Percentiles rank a stretch among this genome's conserved stretches.
Conservation (phyloP, 345 rosid genomes). For the Gossypium herbaceum region DNA sequence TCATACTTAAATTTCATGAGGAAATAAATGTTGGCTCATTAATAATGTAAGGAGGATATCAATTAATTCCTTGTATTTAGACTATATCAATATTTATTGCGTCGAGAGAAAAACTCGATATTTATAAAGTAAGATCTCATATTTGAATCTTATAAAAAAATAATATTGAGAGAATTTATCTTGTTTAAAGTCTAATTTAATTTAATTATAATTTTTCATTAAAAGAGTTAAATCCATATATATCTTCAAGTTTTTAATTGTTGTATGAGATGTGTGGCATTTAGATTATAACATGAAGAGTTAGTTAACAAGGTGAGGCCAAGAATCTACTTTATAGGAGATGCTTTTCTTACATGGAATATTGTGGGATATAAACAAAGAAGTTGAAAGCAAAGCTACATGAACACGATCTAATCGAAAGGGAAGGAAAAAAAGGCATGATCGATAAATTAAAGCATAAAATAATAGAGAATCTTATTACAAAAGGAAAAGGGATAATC, state of each 20-base stretch:
- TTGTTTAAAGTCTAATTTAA: too few relatives aligned
- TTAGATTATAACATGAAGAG: neutral
- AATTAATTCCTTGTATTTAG: neutral
- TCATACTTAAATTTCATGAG: neutral
- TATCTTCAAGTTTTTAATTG: neutral
- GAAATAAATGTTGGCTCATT: neutral
- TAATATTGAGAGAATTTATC: too few relatives aligned
- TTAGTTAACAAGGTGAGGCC: neutral
- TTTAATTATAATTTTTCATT: too few relatives aligned
- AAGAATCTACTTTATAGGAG: slow-evolving; percentile 7
- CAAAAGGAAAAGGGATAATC: slow-evolving; percentile 20
- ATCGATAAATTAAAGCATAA: neutral
- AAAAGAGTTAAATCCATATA: too few relatives aligned
- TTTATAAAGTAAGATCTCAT: too few relatives aligned
- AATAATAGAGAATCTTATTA: slow-evolving; percentile 18
- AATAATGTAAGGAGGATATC: neutral
- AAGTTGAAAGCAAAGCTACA: neutral
- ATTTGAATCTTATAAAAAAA: too few relatives aligned
- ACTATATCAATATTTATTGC: too few relatives aligned
- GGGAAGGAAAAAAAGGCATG: slow-evolving; percentile 8
- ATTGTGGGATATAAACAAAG: slow-evolving; percentile 1
- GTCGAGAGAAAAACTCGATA: too few relatives aligned
- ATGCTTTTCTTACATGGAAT: neutral
- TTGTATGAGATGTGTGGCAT: neutral
- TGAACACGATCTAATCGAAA: neutral